These are phyloP conservation scores for Neurospora sp. DNA, from an alignment of 495 filamentous ascomycete species.

Conservation along the genomic window DNA sequence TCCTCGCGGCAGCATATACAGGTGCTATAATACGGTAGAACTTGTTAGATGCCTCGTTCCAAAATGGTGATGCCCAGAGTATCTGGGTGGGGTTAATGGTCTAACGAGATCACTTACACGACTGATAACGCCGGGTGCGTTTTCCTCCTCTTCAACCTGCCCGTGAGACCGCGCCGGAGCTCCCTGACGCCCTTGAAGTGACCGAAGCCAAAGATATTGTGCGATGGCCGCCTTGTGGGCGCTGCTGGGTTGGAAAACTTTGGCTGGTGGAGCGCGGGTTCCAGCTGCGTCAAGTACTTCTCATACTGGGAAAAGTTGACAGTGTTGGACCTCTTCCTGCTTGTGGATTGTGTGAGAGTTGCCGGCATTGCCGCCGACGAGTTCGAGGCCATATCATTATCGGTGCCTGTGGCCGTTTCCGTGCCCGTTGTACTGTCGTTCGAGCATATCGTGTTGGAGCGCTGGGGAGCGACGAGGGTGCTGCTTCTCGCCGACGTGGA, in stretches of 20 bases:
- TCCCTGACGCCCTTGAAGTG: constrained; percentile 30
- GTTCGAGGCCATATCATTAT: constrained; percentile 1
- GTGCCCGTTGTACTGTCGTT: neutral
- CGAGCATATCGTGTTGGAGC: neutral
- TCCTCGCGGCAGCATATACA: constrained; percentile 46
- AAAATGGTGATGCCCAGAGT: neutral
- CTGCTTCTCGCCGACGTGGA: neutral
- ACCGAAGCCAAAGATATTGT: constrained; percentile 21
- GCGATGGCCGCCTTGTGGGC: constrained; percentile 14
- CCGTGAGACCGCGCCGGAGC: constrained; percentile 31
- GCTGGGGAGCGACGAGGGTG: neutral
- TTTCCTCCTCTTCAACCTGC: constrained; percentile 26
- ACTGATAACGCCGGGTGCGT: constrained; percentile 15
- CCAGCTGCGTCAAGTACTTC: constrained; percentile 35
- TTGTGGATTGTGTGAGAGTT: constrained; percentile 12
- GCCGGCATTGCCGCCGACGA: constrained; percentile 11
- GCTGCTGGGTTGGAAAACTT: constrained; percentile 17
- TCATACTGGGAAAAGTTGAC: constrained; percentile 45
- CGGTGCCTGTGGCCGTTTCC: neutral
- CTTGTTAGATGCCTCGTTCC: constrained; percentile 3
- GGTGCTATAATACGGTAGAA: constrained; percentile 23
- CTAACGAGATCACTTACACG: constrained; percentile 21
- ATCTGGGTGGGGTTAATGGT: neutral
- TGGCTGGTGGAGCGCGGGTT: constrained; percentile 28
- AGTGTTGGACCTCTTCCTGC: constrained; percentile 28